Conservation (phyloP, 768 basidiomycete species). For the Lactarius indigo region DNA sequence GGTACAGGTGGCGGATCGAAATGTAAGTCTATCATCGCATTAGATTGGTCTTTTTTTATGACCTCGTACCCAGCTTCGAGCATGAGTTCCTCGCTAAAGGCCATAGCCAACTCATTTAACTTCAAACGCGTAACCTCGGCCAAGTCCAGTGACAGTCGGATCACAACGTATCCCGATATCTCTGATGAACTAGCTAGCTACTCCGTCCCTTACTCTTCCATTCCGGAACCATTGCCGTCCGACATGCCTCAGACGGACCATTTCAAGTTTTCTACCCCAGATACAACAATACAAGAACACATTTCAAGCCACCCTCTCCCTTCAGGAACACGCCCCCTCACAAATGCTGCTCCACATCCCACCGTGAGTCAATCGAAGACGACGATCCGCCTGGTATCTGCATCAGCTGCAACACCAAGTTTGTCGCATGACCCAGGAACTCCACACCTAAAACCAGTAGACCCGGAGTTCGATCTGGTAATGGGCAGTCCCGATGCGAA, state of each 20-base stretch:
- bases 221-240: conserved; percentile 20
- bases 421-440: conserved; percentile 37
- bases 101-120: conserved; percentile 71
- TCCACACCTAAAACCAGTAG: conserved; percentile 62
- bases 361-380: conserved; percentile 36
- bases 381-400: conserved; percentile 46
- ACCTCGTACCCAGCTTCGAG: conserved; percentile 43
- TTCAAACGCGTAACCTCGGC: conserved; percentile 51
- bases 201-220: conserved; percentile 24
- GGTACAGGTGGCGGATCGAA: conserved; percentile 60
- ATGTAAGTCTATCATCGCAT: conserved; percentile 35
- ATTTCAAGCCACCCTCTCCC: conserved; percentile 58
- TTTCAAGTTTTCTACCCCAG: conserved; percentile 44
- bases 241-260: conserved; percentile 45
- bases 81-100: conserved; percentile 69
- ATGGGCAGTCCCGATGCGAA: conserved; percentile 48
- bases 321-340: conserved; percentile 58
- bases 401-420: conserved; percentile 13
- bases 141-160: conserved; percentile 28
- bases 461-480: conserved; percentile 65
- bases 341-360: conserved; percentile 57
- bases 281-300: conserved; percentile 37
- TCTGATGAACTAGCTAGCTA: conserved; percentile 18
- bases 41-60: neutral
- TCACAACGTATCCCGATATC: conserved; percentile 29